Conservation (phyloP, 805 yeast species). For the Ogataea populi-albae region DNA sequence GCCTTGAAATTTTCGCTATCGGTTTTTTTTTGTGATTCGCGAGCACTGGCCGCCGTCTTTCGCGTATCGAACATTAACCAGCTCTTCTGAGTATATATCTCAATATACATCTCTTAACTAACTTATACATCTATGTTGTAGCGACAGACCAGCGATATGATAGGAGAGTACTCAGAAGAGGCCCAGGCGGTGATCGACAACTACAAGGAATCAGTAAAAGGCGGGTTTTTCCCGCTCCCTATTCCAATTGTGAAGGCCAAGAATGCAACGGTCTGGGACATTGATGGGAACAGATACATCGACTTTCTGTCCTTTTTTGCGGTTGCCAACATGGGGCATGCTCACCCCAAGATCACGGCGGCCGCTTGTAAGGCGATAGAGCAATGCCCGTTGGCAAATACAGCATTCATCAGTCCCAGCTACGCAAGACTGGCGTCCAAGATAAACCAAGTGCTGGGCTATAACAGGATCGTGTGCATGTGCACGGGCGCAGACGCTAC, state of each 20-base stretch:
- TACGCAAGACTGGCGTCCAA: slow-evolving; percentile 23
- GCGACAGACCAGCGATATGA: too few species aligned
- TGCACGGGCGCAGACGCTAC: slow-evolving; percentile 30
- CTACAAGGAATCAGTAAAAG: slow-evolving; percentile 18
- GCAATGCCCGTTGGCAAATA: slow-evolving; percentile 21
- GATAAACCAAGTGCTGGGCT: slow-evolving; percentile 21
- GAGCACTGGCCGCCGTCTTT: too few species aligned
- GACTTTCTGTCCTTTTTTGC: slow-evolving; percentile 30
- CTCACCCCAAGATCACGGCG: slow-evolving; percentile 28
- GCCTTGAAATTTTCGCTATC: too few species aligned
- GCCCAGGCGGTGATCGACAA: slow-evolving; percentile 8
- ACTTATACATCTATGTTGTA: too few species aligned
- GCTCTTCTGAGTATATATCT: too few species aligned
- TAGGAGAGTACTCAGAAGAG: slow-evolving; percentile 7
- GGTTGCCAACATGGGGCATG: slow-evolving; percentile 31
- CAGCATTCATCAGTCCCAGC: slow-evolving; percentile 24
- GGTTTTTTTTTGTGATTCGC: too few species aligned
- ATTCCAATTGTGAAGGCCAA: slow-evolving; percentile 21
- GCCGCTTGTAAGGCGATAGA: slow-evolving; percentile 25
- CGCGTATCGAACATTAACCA: too few species aligned
- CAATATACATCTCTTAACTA: too few species aligned
- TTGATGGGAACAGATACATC: slow-evolving; percentile 28
- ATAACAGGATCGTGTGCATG: slow-evolving; percentile 22
- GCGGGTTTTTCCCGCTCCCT: slow-evolving; percentile 27
- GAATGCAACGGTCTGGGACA: slow-evolving; percentile 26